Percentiles rank a stretch among this genome's conserved stretches.
These are phyloP conservation scores for Rhododendron simsii DNA, from an alignment of 148 eudicot genomes.

Conservation along the genomic window DNA sequence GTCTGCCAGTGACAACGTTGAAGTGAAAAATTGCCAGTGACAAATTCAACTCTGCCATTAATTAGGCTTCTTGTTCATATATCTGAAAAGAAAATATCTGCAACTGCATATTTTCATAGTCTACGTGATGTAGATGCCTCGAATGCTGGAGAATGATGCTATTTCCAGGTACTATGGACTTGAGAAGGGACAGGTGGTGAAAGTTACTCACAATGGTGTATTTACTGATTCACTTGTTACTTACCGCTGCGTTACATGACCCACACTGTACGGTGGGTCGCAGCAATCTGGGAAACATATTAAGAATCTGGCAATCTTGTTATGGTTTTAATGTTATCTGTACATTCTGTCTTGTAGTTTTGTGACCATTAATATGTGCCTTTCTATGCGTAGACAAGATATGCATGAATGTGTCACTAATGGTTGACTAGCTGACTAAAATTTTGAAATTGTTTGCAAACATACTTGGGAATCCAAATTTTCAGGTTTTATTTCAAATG, in stretches of 20 bases:
- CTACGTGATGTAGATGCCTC: conserved; percentile 37
- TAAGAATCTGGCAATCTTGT: neutral
- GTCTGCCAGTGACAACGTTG: neutral
- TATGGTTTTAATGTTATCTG: neutral
- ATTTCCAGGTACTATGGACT: conserved; percentile 57
- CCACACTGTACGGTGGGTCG: no score
- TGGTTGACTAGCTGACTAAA: conserved; percentile 1
- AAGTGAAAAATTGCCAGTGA: neutral
- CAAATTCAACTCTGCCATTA: neutral
- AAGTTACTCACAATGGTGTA: conserved; percentile 35
- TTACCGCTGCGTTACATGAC: conserved; percentile 28
- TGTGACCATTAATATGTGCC: neutral
- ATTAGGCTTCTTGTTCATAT: neutral
- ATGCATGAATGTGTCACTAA: neutral
- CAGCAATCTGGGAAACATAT: no score
- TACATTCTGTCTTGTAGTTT: neutral
- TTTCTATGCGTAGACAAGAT: neutral
- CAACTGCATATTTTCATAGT: neutral
- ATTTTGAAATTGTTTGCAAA: conserved; percentile 37
- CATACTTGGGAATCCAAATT: conserved; percentile 83
- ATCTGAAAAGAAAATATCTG: neutral
- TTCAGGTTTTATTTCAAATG: conserved; percentile 88
- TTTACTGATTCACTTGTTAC: conserved; percentile 32
- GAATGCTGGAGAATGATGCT: conserved; percentile 41
- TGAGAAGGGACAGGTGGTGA: conserved; percentile 47